Evolutionary conservation across 495 filamentous ascomycete genomes (phyloP).

Genomic region (Lasiosphaeria ovina): DNA sequence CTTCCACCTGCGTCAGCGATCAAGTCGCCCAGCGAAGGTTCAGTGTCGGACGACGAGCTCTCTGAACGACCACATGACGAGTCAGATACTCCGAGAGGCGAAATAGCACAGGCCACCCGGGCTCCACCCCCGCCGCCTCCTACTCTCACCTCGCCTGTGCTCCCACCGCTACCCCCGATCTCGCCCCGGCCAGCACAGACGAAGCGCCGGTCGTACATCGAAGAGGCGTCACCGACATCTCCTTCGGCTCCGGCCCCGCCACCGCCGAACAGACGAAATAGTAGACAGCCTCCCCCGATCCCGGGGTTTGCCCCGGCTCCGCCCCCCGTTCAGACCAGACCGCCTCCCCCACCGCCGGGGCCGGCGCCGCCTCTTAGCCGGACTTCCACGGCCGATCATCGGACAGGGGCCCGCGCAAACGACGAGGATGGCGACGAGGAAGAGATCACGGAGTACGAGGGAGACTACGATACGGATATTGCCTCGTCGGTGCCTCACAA

Average conservation of each 20-base stretch:
- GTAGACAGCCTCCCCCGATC: constrained; percentile 48
- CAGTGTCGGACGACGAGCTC: constrained; percentile 91
- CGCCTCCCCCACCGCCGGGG: constrained; percentile 79
- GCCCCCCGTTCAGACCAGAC: constrained; percentile 57
- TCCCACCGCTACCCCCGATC: constrained; percentile 36
- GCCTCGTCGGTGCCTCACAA: constrained; percentile 84
- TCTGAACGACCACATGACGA: constrained; percentile 56
- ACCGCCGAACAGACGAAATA: constrained; percentile 51
- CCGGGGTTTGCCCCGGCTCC: constrained; percentile 50
- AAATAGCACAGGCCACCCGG: constrained; percentile 34
- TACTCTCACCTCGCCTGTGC: constrained; percentile 25
- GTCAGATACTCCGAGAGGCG: constrained; percentile 39
- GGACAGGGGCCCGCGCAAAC: constrained; percentile 36
- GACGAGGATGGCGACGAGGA: constrained; percentile 68
- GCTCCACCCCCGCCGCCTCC: constrained; percentile 49
- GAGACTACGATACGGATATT: constrained; percentile 98
- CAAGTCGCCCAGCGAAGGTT: constrained; percentile 71
- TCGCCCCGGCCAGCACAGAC: constrained; percentile 54
- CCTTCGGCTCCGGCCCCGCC: constrained; percentile 30
- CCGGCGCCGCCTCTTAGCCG: constrained; percentile 51
- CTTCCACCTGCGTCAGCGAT: constrained; percentile 49
- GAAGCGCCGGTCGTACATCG: constrained; percentile 53
- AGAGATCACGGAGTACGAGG: constrained; percentile 92
- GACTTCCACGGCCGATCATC: constrained; percentile 53
- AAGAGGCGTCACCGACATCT: constrained; percentile 45